Evolutionary conservation across 2,329 filamentous ascomycete species (phyloP), one percentile per base, ranked within the genome.

Genomic region (Claviceps sp.): DNA sequence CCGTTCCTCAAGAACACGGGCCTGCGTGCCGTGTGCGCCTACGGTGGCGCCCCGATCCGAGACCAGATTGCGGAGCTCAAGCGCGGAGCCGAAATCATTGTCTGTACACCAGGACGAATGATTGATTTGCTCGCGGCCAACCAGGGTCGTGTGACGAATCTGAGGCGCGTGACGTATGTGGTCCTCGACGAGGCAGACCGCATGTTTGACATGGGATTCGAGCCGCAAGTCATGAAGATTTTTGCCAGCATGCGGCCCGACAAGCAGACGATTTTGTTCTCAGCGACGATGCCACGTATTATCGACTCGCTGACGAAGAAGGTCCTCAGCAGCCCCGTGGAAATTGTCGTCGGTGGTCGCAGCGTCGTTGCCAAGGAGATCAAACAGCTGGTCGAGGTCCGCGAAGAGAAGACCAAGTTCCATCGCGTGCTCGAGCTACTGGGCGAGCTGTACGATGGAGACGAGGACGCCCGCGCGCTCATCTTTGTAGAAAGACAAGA

Each of bases 191-290:
- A 98, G 70, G 93, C 93, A 47, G 93, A 98, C 68, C 85, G 93
- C 56, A 97, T 98, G 93, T 96, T 97, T 65, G 93, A 98, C 66
- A 97, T 98, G 93, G 93, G 93, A 14, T 98, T 98, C 63, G 91
- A 95, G 69, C 91, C 93, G 2, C 93, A 98, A 67, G 90, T 98
- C 51, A 93, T 93, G 81, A 96, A 95, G 68, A 93, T 98, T 54
- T 83, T 97, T 64, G 82, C 82, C 58, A 95, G 93, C 62, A 86
- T 95, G 65, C 84, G 93, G 47, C 90, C 93, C 0, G 87, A 96
- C 65, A 84, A 87, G 49, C 93, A 98, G 65, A 95, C 89, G 0
- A 89, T 97, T 49, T 76, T 97, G 24, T 98, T 97, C 67, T 97
- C 93, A 0, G 93, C 93, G 4, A 98, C 93, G 0, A 95, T 97